phyloP scores from a whole-genome alignment of 2,329 filamentous ascomycete genomes.

The Cladorrhinum sp. region DNA sequence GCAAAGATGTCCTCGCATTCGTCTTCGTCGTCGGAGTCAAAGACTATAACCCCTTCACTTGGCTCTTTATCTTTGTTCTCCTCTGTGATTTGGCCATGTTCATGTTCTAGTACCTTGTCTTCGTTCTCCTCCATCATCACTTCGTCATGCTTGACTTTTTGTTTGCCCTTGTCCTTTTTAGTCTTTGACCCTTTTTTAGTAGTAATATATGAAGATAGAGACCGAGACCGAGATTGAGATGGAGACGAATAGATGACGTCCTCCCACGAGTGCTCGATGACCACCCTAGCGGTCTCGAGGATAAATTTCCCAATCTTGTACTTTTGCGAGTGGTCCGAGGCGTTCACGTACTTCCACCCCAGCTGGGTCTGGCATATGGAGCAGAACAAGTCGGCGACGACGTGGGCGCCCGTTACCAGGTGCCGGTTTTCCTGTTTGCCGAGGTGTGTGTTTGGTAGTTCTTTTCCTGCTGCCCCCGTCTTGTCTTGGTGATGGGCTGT shows the following conservation, averaged over 20 bases:
- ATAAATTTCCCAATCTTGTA: constrained; percentile 71
- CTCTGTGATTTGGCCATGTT: constrained; percentile 13
- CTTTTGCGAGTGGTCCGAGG: constrained; percentile 55
- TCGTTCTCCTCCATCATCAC: constrained; percentile 4
- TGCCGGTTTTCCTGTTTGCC: constrained; percentile 54
- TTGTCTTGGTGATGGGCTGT: constrained; percentile 17
- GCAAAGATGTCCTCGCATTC: constrained; percentile 66
- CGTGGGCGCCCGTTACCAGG: constrained; percentile 61
- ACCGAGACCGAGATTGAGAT: no score
- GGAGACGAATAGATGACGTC: constrained; percentile 31
- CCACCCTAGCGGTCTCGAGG: constrained; percentile 58
- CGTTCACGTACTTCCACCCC: constrained; percentile 68
- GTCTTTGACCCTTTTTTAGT: no score
- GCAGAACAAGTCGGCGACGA: constrained; percentile 63
- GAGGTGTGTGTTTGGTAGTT: constrained; percentile 54
- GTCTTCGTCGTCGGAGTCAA: constrained; percentile 63
- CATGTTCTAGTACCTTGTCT: constrained; percentile 24
- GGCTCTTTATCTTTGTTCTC: constrained; percentile 15
- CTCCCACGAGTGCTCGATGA: constrained; percentile 54
- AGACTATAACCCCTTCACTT: constrained; percentile 39
- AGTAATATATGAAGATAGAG: no score
- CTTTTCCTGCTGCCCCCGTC: constrained; percentile 25
- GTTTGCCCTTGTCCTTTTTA: not conserved
- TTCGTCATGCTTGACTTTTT: constrained; percentile 16
- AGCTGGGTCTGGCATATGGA: constrained; percentile 53